phyloP scores from a whole-genome alignment of 2,329 filamentous ascomycete genomes.

The Lecanicillium sp. region DNA sequence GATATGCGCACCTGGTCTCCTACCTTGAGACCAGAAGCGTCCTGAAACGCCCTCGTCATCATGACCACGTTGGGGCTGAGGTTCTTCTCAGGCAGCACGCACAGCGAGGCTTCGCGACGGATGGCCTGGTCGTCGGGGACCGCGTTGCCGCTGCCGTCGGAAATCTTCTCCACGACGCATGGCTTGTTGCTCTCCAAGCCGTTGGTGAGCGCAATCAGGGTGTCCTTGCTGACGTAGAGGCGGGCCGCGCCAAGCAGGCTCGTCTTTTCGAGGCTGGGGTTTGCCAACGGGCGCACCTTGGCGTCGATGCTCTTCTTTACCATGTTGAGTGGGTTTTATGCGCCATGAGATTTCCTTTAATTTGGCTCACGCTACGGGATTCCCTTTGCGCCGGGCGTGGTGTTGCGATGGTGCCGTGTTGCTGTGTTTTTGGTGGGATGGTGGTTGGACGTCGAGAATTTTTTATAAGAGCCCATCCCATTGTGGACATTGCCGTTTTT shows the following conservation, averaged over 20 bases:
- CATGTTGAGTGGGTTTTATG: slow-evolving; percentile 14
- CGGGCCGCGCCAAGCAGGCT: slow-evolving; percentile 35
- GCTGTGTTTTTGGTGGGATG: too few relatives aligned
- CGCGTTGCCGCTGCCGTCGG: slow-evolving; percentile 11
- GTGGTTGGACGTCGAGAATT: too few relatives aligned
- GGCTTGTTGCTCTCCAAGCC: slow-evolving; percentile 33
- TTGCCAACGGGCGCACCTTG: slow-evolving; percentile 34
- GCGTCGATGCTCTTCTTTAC: slow-evolving; percentile 27
- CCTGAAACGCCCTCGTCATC: slow-evolving; percentile 66
- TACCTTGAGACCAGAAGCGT: slow-evolving; percentile 63
- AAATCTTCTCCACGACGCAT: slow-evolving; percentile 31
- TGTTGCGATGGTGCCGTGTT: too few relatives aligned
- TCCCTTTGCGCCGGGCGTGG: too few relatives aligned
- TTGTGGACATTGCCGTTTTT: too few relatives aligned
- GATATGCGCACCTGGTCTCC: slow-evolving; percentile 56
- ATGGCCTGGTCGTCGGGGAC: slow-evolving; percentile 12
- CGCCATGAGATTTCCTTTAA: too few relatives aligned
- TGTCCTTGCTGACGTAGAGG: slow-evolving; percentile 40
- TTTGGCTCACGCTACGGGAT: too few relatives aligned
- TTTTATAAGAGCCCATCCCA: too few relatives aligned
- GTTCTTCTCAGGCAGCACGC: slow-evolving; percentile 48
- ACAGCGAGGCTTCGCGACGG: slow-evolving; percentile 39
- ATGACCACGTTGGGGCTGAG: slow-evolving; percentile 61
- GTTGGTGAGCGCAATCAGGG: slow-evolving; percentile 35
- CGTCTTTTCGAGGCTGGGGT: slow-evolving; percentile 32